A percentile compares a stretch with the other conserved stretches of the same genome.
phyloP scores from a whole-genome alignment of 2,329 filamentous ascomycete species.

The Botrytis squamosa region DNA sequence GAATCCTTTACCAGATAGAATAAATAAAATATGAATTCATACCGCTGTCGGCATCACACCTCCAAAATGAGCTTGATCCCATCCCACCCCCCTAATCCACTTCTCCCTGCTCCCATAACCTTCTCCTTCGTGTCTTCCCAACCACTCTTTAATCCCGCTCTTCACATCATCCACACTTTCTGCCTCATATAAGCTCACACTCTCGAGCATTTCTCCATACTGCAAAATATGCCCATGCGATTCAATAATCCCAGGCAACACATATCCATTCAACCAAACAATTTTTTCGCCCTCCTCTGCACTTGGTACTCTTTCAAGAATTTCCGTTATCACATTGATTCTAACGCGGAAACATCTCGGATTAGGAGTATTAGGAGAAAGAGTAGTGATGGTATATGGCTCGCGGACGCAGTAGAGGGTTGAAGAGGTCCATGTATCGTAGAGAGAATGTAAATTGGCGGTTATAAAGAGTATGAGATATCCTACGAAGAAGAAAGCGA shows the following conservation, averaged over 20 bases:
- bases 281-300: constrained; percentile 34
- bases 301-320: constrained; percentile 43
- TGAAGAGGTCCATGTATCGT: constrained; percentile 20
- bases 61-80: constrained; percentile 66
- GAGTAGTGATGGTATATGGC: constrained; percentile 45
- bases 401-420: constrained; percentile 33
- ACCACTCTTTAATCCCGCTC: constrained; percentile 51
- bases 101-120: constrained; percentile 50
- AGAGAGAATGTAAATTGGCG: constrained; percentile 13
- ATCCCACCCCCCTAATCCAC: constrained; percentile 67
- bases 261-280: constrained; percentile 49
- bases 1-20: neutral
- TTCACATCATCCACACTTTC: constrained; percentile 55
- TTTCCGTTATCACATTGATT: constrained; percentile 51
- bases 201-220: constrained; percentile 67
- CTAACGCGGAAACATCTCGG: constrained; percentile 57
- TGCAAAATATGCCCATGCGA: constrained; percentile 66
- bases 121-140: constrained; percentile 48
- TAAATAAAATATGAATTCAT: constrained; percentile 43
- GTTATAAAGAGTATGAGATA: constrained; percentile 18
- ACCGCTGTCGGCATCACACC: constrained; percentile 60
- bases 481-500: constrained; percentile 15
- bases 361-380: constrained; percentile 41
- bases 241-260: constrained; percentile 68
- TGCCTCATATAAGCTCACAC: constrained; percentile 62